Conservation (phyloP, 2,329 filamentous ascomycete species). For the Exophiala dermatitidis region DNA sequence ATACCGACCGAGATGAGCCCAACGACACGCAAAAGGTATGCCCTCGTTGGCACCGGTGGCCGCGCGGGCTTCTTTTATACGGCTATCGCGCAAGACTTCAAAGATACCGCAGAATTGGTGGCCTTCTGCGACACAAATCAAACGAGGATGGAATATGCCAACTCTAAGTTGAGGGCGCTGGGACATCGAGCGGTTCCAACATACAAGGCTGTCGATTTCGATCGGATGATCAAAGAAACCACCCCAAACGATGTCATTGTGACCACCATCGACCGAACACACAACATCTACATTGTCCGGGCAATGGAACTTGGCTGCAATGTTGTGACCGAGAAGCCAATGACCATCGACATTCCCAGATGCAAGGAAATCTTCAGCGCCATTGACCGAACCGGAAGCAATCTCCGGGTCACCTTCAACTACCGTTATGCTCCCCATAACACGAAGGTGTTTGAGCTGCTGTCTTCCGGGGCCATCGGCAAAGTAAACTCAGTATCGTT, state of each 20-base stretch:
- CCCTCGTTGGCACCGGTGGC: slow-evolving; percentile 53
- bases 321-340: slow-evolving; percentile 58
- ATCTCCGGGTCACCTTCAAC: slow-evolving; percentile 56
- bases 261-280: slow-evolving; percentile 52
- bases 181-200: slow-evolving; percentile 47
- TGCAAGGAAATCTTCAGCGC: slow-evolving; percentile 51
- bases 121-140: slow-evolving; percentile 55
- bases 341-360: slow-evolving; percentile 54
- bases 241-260: slow-evolving; percentile 56
- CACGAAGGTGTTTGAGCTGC: slow-evolving; percentile 51
- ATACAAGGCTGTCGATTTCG: slow-evolving; percentile 50
- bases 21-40: slow-evolving; percentile 35
- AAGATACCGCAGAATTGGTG: slow-evolving; percentile 46
- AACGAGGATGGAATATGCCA: slow-evolving; percentile 53
- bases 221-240: slow-evolving; percentile 50
- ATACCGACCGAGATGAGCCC: not conserved
- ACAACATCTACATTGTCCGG: slow-evolving; percentile 54
- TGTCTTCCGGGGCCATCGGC: slow-evolving; percentile 51
- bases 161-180: slow-evolving; percentile 42
- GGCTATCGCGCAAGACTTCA: slow-evolving; percentile 50
- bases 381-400: slow-evolving; percentile 44
- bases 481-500: slow-evolving; percentile 53
- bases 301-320: slow-evolving; percentile 54
- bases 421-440: slow-evolving; percentile 61
- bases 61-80: slow-evolving; percentile 56